Base-by-base conservation (phyloP, 192 early-diverging fungal species). In the Dimargaris verticillata region DNA sequence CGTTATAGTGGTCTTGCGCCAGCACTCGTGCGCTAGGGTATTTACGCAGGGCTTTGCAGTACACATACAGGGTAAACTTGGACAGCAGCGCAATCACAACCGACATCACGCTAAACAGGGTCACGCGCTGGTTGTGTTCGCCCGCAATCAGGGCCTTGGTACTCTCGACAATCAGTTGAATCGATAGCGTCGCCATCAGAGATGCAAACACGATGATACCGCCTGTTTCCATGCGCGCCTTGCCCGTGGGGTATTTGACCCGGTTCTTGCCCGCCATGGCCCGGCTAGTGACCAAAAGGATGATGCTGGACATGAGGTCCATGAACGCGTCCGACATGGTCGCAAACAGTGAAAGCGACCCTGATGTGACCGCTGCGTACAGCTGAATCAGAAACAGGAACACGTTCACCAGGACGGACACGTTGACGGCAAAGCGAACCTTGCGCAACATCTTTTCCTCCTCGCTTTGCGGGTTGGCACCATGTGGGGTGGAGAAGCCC, bases 251-350 rank as follows among this genome's bases (percentile, higher is more conserved):
- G 60, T 89, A 87, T 53, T 83, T 76, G 58, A 80, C 77, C 55
- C 82, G 69, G 50, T 86, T 80, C 54, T 70, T 68, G 18, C 17
- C 13, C 2, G 55, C 55, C 55, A 58, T 58, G 41, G 41, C 55
- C 55, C 55, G 22, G 3, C 75, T 76, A 2, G 87, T 76, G 60
- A 78, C 78, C 50, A 83, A 69, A 26, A 86, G 64, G 49, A 84
- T 84, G 13, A 76, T 71, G 0, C 78, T 80, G 25, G 80, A 84
- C 51, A 89, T 65, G 43, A 87, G 68, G 63, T 89, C 87, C 87
- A 89, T 89, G 58, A 83, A 82, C 9, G 87, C 78, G 68, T 87
- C 87, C 33, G 82, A 78, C 85, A 86, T 87, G 0, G 84, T 86
- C 2, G 85, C 86, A 65, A 89, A 87, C 41, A 89, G 67, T 24